A percentile compares a stretch with the other conserved stretches of the same genome.
Conservation (phyloP, 495 filamentous ascomycete species). For the Penicillium canariense region DNA sequence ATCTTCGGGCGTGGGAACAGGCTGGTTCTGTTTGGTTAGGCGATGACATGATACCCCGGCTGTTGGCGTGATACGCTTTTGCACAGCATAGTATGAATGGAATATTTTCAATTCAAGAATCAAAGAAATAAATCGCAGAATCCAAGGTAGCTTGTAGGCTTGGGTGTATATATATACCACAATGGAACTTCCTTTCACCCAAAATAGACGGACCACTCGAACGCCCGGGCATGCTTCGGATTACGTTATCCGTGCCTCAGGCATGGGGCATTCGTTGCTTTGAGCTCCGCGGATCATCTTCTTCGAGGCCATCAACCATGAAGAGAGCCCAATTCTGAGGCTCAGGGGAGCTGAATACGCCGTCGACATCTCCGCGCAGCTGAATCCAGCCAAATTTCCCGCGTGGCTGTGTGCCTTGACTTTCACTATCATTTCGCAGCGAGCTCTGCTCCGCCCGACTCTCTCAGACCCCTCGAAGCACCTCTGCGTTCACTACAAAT, state of each 20-base stretch:
- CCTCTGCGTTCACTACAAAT: neutral
- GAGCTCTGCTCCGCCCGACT: neutral
- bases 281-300: slow-evolving; percentile 13
- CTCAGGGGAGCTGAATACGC: slow-evolving; percentile 8
- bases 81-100: slow-evolving; percentile 1
- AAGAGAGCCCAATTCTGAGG: slow-evolving; percentile 2
- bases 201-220: too few species aligned
- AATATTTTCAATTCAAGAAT: neutral
- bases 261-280: slow-evolving; percentile 5
- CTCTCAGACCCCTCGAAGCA: neutral
- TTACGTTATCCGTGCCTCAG: slow-evolving; percentile 21
- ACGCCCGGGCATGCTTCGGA: too few species aligned
- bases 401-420: slow-evolving; percentile 6
- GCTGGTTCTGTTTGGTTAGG: slow-evolving; percentile 23
- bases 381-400: neutral
- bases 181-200: too few species aligned
- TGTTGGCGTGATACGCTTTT: slow-evolving; percentile 2
- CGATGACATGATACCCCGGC: slow-evolving; percentile 32
- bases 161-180: too few species aligned
- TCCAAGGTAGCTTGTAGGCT: too few species aligned
- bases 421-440: slow-evolving; percentile 1
- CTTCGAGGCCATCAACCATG: slow-evolving; percentile 11
- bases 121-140: too few species aligned
- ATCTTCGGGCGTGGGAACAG: slow-evolving; percentile 8
- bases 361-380: neutral